Conservation (phyloP, 1,284 basidiomycete genomes). For the Fomitopsis pinicola region DNA sequence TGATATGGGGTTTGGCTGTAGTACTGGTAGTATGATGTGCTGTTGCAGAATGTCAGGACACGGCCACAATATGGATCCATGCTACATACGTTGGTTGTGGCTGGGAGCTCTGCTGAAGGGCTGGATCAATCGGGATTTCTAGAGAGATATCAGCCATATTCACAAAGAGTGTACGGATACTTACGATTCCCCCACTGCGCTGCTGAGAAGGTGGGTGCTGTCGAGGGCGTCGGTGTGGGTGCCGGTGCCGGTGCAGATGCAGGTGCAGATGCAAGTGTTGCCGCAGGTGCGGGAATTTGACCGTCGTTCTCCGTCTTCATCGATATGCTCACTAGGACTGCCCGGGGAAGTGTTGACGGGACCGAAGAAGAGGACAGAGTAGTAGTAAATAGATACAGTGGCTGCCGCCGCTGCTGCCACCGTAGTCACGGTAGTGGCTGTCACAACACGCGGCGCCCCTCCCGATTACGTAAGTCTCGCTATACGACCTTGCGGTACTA, state of each 20-base stretch:
- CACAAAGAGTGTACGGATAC: conserved; percentile 17
- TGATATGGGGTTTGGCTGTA: conserved; percentile 51
- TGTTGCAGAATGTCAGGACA: conserved; percentile 17
- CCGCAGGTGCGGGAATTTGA: conserved; percentile 18
- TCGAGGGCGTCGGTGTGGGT: neutral
- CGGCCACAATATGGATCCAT: neutral
- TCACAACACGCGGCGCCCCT: no score
- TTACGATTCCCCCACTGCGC: conserved; percentile 42
- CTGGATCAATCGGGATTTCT: conserved; percentile 69
- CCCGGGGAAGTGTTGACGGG: no score
- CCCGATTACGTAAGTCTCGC: no score
- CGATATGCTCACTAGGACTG: neutral
- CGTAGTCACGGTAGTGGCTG: no score
- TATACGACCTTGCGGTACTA: no score
- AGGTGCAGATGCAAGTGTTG: conserved; percentile 11
- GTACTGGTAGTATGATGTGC: conserved; percentile 48
- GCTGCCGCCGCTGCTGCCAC: no score
- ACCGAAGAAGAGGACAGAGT: no score
- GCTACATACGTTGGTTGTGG: conserved; percentile 28
- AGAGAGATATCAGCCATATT: neutral
- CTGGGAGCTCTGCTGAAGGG: conserved; percentile 56
- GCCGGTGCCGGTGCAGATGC: conserved; percentile 16
- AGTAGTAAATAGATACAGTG: no score
- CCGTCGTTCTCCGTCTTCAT: conserved; percentile 33
- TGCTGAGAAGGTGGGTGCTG: conserved; percentile 28